Percentiles rank a stretch among this genome's conserved stretches.
Evolutionary conservation across 805 yeast species (phyloP).

Genomic region (Teunomyces barrocoloradensis): DNA sequence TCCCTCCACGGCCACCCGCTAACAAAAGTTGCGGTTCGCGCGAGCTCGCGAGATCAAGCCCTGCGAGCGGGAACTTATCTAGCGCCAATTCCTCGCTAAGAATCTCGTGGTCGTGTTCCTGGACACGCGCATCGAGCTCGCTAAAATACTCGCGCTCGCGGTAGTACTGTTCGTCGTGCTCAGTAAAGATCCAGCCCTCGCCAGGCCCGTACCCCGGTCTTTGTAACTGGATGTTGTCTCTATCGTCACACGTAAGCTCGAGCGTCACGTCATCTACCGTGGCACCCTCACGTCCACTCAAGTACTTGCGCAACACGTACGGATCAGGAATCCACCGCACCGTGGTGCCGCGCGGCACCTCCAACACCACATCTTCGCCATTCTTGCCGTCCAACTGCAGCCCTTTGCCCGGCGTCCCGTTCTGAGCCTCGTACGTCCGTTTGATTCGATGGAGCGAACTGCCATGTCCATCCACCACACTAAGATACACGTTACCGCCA

Average conservation of each 20-base stretch:
- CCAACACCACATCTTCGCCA: slow-evolving; percentile 75
- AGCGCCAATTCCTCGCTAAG: slow-evolving; percentile 53
- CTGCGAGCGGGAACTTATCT: slow-evolving; percentile 79
- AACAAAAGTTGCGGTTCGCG: slow-evolving; percentile 62
- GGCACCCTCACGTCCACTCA: slow-evolving; percentile 13
- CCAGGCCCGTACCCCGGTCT: slow-evolving; percentile 67
- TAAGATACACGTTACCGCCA: slow-evolving; percentile 86
- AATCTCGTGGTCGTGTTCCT: slow-evolving; percentile 58
- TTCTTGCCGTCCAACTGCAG: slow-evolving; percentile 82
- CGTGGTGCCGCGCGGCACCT: slow-evolving; percentile 90
- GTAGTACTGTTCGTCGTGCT: slow-evolving; percentile 71
- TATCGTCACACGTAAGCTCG: slow-evolving; percentile 28
- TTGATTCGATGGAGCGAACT: slow-evolving; percentile 69
- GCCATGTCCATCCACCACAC: slow-evolving; percentile 64
- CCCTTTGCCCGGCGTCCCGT: slow-evolving; percentile 69
- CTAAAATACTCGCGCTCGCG: slow-evolving; percentile 62
- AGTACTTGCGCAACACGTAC: slow-evolving; percentile 33
- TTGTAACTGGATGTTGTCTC: slow-evolving; percentile 51
- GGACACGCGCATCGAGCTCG: slow-evolving; percentile 61
- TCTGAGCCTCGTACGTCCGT: slow-evolving; percentile 65
- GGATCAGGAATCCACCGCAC: slow-evolving; percentile 85
- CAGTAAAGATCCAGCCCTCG: slow-evolving; percentile 87
- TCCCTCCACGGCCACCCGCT: slow-evolving; percentile 89
- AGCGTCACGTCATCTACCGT: slow-evolving; percentile 23
- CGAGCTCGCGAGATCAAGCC: slow-evolving; percentile 61